Evolutionary conservation across 2,329 filamentous ascomycete species (phyloP).

Genomic region (Penicillium italicum): DNA sequence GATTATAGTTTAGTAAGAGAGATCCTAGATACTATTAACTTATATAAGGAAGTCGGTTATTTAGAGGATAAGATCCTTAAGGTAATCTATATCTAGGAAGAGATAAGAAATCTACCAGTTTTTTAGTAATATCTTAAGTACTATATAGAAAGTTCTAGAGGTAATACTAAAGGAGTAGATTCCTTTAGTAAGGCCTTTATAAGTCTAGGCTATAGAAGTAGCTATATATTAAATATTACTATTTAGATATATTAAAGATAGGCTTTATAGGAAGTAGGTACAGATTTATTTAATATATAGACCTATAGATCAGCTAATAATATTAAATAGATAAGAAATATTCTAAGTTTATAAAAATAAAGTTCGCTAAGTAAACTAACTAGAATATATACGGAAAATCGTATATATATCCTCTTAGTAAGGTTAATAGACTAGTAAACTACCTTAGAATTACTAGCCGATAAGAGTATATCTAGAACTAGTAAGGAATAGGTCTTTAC

Average conservation of each 20-base stretch:
- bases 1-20: slow-evolving; percentile 11
- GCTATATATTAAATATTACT: slow-evolving; percentile 15
- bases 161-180: slow-evolving; percentile 6
- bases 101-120: slow-evolving; percentile 10
- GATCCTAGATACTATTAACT: slow-evolving; percentile 11
- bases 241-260: slow-evolving; percentile 10
- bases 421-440: slow-evolving; percentile 15
- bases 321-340: slow-evolving; percentile 12
- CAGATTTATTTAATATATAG: neutral
- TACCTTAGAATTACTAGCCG: slow-evolving; percentile 14
- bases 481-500: slow-evolving; percentile 16
- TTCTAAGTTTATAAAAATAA: slow-evolving; percentile 12
- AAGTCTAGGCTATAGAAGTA: slow-evolving; percentile 9
- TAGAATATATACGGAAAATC: slow-evolving; percentile 11
- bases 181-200: slow-evolving; percentile 14
- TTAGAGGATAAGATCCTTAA: slow-evolving; percentile 8
- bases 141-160: slow-evolving; percentile 5
- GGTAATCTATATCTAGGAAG: slow-evolving; percentile 9
- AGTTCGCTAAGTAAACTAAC: slow-evolving; percentile 8
- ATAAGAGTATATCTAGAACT: slow-evolving; percentile 19
- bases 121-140: slow-evolving; percentile 12
- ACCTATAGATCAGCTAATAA: neutral
- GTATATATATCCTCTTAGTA: slow-evolving; percentile 13
- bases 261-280: slow-evolving; percentile 15
- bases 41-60: neutral